Conservation (phyloP, 1,139 yeast genomes). For the Scheffersomyces cryptocercus region DNA sequence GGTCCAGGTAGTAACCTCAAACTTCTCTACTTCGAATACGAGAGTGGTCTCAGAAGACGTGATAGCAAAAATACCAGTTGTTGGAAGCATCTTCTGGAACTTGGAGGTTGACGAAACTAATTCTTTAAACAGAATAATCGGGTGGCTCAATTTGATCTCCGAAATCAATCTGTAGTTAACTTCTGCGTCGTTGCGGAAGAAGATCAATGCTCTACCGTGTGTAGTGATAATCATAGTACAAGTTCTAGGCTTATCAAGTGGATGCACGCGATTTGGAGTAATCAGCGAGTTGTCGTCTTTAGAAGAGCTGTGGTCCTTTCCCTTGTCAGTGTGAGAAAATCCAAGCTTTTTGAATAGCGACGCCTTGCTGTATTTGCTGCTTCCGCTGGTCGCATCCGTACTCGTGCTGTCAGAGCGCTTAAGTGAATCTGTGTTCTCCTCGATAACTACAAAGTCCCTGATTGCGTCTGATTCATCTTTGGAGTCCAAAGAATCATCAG, state of each 20-base stretch:
- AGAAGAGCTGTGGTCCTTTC: conserved; percentile 4
- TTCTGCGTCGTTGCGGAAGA: conserved; percentile 37
- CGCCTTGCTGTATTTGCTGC: conserved; percentile 14
- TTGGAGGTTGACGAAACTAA: conserved; percentile 36
- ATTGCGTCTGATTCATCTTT: conserved; percentile 34
- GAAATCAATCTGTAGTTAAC: conserved; percentile 41
- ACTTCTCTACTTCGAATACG: conserved; percentile 58
- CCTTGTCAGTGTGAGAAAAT: conserved; percentile 18
- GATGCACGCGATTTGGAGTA: conserved; percentile 20
- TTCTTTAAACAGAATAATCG: conserved; percentile 57
- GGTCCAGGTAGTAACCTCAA: conserved; percentile 58
- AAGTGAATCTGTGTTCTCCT: conserved; percentile 13
- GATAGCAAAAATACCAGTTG: conserved; percentile 55
- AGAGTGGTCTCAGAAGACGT: conserved; percentile 48
- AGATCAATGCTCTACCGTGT: conserved; percentile 56
- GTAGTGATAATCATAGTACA: conserved; percentile 56
- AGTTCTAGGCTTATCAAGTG: conserved; percentile 38
- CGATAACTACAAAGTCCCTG: conserved; percentile 25
- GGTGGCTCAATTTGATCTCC: conserved; percentile 50
- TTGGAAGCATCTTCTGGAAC: conserved; percentile 34
- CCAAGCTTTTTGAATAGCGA: conserved; percentile 17
- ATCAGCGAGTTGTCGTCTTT: conserved; percentile 2
- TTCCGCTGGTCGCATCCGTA: not conserved
- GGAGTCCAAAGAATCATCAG: conserved; percentile 14
- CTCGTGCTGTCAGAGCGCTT: not conserved